Evolutionary conservation across 2,329 filamentous ascomycete species (phyloP).

Genomic region (Gyromitra esculenta): DNA sequence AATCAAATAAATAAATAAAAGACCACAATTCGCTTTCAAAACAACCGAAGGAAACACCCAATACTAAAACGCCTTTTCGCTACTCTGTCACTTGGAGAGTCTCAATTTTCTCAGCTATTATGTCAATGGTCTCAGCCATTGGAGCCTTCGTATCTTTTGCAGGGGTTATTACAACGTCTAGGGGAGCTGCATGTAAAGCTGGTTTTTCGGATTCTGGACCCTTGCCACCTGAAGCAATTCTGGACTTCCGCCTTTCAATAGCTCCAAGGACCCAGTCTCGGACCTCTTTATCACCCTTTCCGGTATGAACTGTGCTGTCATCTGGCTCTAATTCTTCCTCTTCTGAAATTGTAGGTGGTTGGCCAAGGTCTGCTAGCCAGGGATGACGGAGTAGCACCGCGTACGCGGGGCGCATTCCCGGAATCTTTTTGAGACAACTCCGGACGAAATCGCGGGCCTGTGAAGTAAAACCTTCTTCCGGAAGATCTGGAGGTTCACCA

Average conservation of each 20-base stretch:
- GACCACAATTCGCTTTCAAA: slow-evolving; percentile 10
- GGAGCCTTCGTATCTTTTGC: slow-evolving; percentile 43
- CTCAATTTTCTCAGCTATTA: slow-evolving; percentile 44
- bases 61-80: slow-evolving; percentile 22
- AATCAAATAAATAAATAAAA: slow-evolving; percentile 56
- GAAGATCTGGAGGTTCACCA: slow-evolving; percentile 90
- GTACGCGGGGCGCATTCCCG: slow-evolving; percentile 92
- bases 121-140: slow-evolving; percentile 30
- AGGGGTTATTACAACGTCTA: slow-evolving; percentile 74
- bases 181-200: slow-evolving; percentile 84
- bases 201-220: slow-evolving; percentile 70
- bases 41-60: slow-evolving; percentile 37
- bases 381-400: slow-evolving; percentile 86
- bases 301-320: slow-evolving; percentile 60
- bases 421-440: slow-evolving; percentile 90
- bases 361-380: slow-evolving; percentile 81
- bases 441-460: slow-evolving; percentile 85
- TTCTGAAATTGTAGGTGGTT: slow-evolving; percentile 78
- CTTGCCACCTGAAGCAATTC: slow-evolving; percentile 63
- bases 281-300: slow-evolving; percentile 79
- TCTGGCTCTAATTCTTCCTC: slow-evolving; percentile 68
- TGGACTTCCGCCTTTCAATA: slow-evolving; percentile 72
- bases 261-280: slow-evolving; percentile 82
- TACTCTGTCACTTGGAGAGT: slow-evolving; percentile 29
- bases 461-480: slow-evolving; percentile 78